A percentile compares a stretch with the other conserved stretches of the same genome.
phyloP scores from a whole-genome alignment of 2,329 filamentous ascomycete species.

The Alternaria conjuncta region DNA sequence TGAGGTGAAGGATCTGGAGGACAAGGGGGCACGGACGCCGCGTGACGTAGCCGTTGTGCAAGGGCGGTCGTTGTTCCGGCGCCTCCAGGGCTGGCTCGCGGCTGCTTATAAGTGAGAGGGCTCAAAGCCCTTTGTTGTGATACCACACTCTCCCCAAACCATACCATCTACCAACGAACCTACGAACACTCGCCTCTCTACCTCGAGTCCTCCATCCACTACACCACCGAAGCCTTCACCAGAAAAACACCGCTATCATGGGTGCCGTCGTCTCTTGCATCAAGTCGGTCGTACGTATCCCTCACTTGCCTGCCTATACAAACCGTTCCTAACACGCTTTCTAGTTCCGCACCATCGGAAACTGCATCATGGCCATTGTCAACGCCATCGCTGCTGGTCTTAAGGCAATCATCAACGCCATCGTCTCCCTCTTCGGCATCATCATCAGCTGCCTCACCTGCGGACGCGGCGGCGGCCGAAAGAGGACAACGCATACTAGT shows the following conservation, averaged over 20 bases:
- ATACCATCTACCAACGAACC: not conserved
- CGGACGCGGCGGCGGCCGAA: constrained; percentile 51
- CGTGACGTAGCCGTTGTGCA: constrained; percentile 13
- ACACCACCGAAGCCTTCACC: constrained; percentile 2
- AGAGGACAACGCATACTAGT: constrained; percentile 45
- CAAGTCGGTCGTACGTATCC: constrained; percentile 61
- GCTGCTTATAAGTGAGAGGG: constrained; percentile 34
- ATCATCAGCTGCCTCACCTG: constrained; percentile 59
- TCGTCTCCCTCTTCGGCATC: constrained; percentile 57
- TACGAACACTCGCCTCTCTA: not conserved
- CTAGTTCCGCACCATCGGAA: constrained; percentile 56
- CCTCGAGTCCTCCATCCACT: not conserved
- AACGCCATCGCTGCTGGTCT: constrained; percentile 54
- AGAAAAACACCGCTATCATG: constrained; percentile 62
- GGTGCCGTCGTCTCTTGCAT: constrained; percentile 79
- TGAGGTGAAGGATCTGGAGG: not conserved
- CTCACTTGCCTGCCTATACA: constrained; percentile 12
- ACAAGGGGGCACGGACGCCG: constrained; percentile 12
- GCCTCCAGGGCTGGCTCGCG: not conserved
- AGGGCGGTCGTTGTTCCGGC: not conserved
- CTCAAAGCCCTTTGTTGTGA: constrained; percentile 62
- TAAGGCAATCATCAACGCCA: constrained; percentile 57
- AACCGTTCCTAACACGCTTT: constrained; percentile 7
- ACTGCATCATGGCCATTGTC: constrained; percentile 56
- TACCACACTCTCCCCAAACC: not conserved